phyloP scores from a whole-genome alignment of 768 basidiomycete species.

The Thelephora aurantiotincta region DNA sequence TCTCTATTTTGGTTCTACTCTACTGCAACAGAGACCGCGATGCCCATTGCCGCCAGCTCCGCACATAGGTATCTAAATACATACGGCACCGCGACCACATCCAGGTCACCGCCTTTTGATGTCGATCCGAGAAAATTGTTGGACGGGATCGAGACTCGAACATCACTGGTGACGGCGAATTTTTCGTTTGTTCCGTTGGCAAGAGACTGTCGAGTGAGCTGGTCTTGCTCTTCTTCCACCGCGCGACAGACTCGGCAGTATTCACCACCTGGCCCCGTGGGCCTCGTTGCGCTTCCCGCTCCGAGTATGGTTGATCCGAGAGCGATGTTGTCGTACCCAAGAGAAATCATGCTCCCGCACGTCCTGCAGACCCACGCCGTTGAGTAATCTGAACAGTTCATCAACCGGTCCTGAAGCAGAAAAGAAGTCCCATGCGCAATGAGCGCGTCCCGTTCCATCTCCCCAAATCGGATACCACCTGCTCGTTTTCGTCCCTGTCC shows the following conservation, averaged over 20 bases:
- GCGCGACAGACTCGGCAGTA: conserved; percentile 91
- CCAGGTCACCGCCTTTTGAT: conserved; percentile 70
- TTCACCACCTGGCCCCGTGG: conserved; percentile 72
- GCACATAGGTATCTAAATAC: conserved; percentile 91
- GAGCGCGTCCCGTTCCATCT: conserved; percentile 99
- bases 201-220: conserved; percentile 42
- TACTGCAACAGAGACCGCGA: conserved; percentile 76
- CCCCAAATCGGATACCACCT: conserved; percentile 97
- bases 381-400: conserved; percentile 99
- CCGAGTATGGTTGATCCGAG: conserved; percentile 51
- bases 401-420: conserved; percentile 92
- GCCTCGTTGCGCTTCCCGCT: conserved; percentile 32
- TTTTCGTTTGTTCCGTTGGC: conserved; percentile 33
- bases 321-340: conserved; percentile 86
- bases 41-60: conserved; percentile 98
- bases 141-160: conserved; percentile 52
- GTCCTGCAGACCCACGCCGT: conserved; percentile 98
- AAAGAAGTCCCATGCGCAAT: conserved; percentile 98
- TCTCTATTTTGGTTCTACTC: conserved; percentile 19
- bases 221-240: conserved; percentile 48
- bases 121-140: conserved; percentile 46
- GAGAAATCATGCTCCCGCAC: conserved; percentile 89
- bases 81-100: conserved; percentile 91
- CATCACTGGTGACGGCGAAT: conserved; percentile 28
- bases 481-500: conserved; percentile 84